Evolutionary conservation across 2,329 filamentous ascomycete species (phyloP).

Genomic region (Zalaria sp.): DNA sequence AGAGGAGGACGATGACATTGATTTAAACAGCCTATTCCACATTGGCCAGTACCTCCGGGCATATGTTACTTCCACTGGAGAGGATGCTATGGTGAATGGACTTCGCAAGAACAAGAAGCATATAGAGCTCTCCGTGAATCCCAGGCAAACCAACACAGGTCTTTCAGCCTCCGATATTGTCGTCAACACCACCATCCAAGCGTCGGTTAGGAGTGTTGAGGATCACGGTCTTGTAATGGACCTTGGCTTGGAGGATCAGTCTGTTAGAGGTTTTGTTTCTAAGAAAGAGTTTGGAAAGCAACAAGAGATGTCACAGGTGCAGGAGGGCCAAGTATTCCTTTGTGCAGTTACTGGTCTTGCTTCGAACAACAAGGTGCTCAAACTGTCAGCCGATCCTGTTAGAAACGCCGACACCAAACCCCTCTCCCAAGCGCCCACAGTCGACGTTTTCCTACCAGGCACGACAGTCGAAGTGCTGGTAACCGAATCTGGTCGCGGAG

Average conservation of each 20-base stretch:
- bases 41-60: conserved; percentile 81
- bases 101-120: conserved; percentile 55
- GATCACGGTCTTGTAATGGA: conserved; percentile 95
- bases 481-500: conserved; percentile 57
- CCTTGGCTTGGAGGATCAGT: conserved; percentile 55
- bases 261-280: conserved; percentile 69
- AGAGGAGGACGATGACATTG: conserved; percentile 44
- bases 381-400: conserved; percentile 56
- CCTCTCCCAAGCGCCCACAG: conserved; percentile 65
- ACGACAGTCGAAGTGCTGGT: conserved; percentile 79
- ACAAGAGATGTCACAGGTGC: conserved; percentile 52
- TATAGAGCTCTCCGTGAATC: conserved; percentile 78
- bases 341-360: conserved; percentile 66
- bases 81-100: conserved; percentile 39
- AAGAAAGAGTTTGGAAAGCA: conserved; percentile 63
- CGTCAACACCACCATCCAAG: conserved; percentile 66
- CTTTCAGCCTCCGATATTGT: conserved; percentile 61
- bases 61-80: conserved; percentile 64
- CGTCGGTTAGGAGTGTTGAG: conserved; percentile 79
- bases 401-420: conserved; percentile 57
- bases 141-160: conserved; percentile 62
- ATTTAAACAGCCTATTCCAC: conserved; percentile 61
- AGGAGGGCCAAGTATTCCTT: conserved; percentile 73
- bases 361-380: conserved; percentile 68
- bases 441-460: conserved; percentile 82